Conservation (phyloP, 306 rosid species). For the Dryas octopetala region DNA sequence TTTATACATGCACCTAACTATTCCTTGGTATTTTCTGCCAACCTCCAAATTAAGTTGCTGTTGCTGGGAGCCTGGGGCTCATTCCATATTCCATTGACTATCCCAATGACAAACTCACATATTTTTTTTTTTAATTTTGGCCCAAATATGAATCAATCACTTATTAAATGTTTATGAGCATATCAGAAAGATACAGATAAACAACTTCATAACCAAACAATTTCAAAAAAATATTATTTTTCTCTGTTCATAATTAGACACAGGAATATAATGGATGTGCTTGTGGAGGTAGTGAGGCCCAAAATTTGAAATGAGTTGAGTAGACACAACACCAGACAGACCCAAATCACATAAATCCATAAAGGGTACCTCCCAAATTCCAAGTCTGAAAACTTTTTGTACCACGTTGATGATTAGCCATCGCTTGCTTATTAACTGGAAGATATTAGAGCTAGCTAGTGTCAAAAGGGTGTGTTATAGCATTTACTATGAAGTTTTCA, state of each 20-base stretch:
- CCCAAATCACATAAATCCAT: background rate
- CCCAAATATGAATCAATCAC: background rate
- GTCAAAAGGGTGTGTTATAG: background rate
- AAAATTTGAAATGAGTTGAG: background rate
- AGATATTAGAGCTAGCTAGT: background rate
- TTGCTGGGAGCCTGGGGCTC: background rate
- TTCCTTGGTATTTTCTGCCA: background rate
- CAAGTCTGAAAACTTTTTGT: no score
- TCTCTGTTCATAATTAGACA: no score
- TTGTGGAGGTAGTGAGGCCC: background rate
- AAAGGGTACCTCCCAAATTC: no score
- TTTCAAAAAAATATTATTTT: no score
- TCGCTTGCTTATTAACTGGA: background rate
- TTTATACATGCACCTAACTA: background rate
- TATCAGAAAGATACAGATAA: background rate
- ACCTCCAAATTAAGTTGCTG: slow-evolving; percentile 1
- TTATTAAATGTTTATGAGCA: background rate
- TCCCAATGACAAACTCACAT: background rate
- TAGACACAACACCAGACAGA: background rate
- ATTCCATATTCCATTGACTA: slow-evolving; percentile 1
- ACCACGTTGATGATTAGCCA: no score
- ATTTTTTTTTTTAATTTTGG: background rate
- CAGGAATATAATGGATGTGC: background rate
- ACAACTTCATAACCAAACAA: background rate
- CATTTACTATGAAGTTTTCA: background rate